Evolutionary conservation across 345 rosid genomes (phyloP), one percentile per base, ranked within the genome.

Genomic region (Arabidopsis suecica): DNA sequence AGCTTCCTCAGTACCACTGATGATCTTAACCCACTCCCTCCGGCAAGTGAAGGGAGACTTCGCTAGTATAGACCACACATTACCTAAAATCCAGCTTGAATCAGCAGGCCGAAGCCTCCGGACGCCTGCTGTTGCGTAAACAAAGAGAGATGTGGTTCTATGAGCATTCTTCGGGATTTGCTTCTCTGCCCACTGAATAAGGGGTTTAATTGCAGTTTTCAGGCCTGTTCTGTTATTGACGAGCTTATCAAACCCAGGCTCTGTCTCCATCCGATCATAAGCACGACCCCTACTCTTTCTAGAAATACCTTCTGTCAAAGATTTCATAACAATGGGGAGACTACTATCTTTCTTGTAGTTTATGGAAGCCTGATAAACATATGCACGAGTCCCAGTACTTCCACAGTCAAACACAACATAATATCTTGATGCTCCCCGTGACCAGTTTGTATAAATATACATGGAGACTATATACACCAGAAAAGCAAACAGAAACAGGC

Each of bases 331-430:
- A 64, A 95, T 81, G 23, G 99, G 96, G 25, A 95, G 87, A 68
- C 82, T 81, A n/a, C 87, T 87, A 62, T 84, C 89, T 66, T 80
- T 86, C 71, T 56, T 82, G 77, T 83, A 82, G 74, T 83, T 81
- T 79, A 89, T 54, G 9, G 94, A 84, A 25, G 96, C 93, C 79
- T 81, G 85, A 64, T 95, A 92, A 42, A 92, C 96, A 77, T 83
- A 86, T 55, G 86, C 97, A 67, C 98, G 89, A 78, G 98, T 95
- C 77, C 99, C 99, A 6, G 99, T 95, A 82, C 99, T 95, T 75
- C 99, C 99, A 81, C 99, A 92, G 69, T 95, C 99, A 75, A 95
- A 91, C 80, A 95, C 98, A 63, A 95, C 91, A 65, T 88, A 95
- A 77, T 83, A 95, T 77, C 86, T 89, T 38, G 97, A 87, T 18